phyloP scores from a whole-genome alignment of 2,329 filamentous ascomycete species.

The Trichophyton rubrum region DNA sequence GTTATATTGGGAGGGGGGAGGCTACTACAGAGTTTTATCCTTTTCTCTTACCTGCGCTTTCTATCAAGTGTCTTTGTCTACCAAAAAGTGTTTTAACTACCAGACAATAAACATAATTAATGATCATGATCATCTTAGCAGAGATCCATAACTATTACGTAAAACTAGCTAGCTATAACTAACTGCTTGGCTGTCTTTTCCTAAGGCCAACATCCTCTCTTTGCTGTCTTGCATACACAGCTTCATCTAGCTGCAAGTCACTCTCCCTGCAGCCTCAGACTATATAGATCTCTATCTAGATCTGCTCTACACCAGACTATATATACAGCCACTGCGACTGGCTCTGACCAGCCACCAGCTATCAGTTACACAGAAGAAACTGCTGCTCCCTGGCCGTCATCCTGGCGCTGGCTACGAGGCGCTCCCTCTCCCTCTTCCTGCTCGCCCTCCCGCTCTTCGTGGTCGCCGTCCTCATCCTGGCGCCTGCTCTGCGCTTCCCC shows the following conservation, averaged over 20 bases:
- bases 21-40: not conserved
- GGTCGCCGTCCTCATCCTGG: conserved; percentile 35
- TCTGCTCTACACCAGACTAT: too few relatives aligned
- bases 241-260: too few relatives aligned
- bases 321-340: too few relatives aligned
- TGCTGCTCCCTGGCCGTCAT: not conserved
- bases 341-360: too few relatives aligned
- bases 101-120: not conserved
- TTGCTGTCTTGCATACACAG: too few relatives aligned
- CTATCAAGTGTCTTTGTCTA: conserved; percentile 14
- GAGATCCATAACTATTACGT: not conserved
- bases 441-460: conserved; percentile 20
- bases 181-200: too few relatives aligned
- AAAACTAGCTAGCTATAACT: too few relatives aligned
- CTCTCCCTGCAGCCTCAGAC: too few relatives aligned
- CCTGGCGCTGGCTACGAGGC: conserved; percentile 6
- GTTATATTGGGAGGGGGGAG: not conserved
- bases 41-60: too few relatives aligned
- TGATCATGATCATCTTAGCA: not conserved
- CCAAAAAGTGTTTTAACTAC: conserved; percentile 1
- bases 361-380: not conserved
- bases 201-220: too few relatives aligned
- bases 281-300: too few relatives aligned
- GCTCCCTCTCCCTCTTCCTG: conserved; percentile 8
- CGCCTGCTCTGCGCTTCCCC: conserved; percentile 31